These are phyloP conservation scores for Diplodia corticola DNA, from an alignment of 2,329 filamentous ascomycete species.

Conservation along the genomic window DNA sequence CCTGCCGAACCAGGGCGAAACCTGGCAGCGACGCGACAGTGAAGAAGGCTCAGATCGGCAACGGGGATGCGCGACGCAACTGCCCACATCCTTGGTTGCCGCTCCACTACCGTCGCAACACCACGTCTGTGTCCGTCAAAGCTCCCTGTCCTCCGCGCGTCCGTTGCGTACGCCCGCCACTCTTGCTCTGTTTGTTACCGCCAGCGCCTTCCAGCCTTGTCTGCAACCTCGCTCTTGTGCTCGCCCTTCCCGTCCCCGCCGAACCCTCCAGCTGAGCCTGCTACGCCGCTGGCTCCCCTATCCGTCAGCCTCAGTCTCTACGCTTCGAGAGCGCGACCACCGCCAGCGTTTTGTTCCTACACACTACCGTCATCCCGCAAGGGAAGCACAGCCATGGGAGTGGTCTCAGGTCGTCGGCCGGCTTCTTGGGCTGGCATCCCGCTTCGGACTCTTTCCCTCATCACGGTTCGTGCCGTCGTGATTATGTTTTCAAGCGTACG, in stretches of 20 bases:
- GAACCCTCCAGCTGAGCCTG: neutral
- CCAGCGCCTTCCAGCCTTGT: neutral
- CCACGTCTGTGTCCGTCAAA: constrained; percentile 19
- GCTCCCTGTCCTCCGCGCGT: constrained; percentile 17
- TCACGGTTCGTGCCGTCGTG: constrained; percentile 53
- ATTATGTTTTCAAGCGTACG: neutral
- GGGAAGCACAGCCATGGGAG: constrained; percentile 18
- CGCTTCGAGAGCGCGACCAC: neutral
- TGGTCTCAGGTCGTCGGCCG: constrained; percentile 25
- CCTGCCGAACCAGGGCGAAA: neutral
- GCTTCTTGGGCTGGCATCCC: constrained; percentile 54
- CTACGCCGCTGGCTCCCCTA: constrained; percentile 2
- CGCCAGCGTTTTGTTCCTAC: neutral
- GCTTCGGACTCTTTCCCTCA: constrained; percentile 68
- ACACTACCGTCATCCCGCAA: neutral
- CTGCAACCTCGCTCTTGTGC: neutral
- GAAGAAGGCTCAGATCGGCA: neutral
- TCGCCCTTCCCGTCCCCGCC: neutral
- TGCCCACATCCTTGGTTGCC: constrained; percentile 19
- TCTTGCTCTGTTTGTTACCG: neutral
- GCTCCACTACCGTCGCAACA: constrained; percentile 17
- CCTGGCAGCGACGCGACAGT: constrained; percentile 17
- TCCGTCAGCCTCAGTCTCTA: neutral
- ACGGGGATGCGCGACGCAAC: constrained; percentile 8
- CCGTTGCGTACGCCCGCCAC: constrained; percentile 8